phyloP scores from a whole-genome alignment of 306 rosid species.

The Inga leiocalycina region DNA sequence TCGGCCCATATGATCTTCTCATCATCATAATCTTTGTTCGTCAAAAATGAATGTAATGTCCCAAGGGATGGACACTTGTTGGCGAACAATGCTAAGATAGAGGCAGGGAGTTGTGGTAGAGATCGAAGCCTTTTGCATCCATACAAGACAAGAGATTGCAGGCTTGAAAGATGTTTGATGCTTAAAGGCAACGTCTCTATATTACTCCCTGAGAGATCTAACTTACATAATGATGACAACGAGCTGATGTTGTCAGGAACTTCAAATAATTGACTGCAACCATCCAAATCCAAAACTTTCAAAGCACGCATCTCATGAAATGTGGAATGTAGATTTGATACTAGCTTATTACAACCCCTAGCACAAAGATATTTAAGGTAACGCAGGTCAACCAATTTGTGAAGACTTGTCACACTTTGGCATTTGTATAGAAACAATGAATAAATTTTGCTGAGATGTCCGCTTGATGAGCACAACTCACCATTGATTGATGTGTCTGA shows the following conservation, averaged over 20 bases:
- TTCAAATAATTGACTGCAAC: background rate
- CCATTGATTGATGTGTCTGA: background rate
- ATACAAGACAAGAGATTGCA: background rate
- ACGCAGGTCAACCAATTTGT: background rate
- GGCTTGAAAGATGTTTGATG: background rate
- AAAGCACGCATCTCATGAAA: background rate
- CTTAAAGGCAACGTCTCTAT: background rate
- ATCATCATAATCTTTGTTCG: no score
- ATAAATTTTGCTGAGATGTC: background rate
- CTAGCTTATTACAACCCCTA: background rate
- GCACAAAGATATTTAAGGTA: background rate
- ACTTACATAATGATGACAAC: background rate
- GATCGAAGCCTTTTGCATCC: background rate
- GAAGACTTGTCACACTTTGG: background rate
- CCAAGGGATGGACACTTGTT: background rate
- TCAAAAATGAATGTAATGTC: background rate
- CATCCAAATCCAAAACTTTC: rapidly evolving
- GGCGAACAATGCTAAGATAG: background rate
- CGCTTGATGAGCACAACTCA: background rate
- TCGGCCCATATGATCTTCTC: background rate
- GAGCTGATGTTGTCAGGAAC: background rate
- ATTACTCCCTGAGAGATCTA: background rate
- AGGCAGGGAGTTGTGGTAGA: constrained; percentile 1
- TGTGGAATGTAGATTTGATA: background rate
- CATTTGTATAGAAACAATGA: background rate